phyloP scores from a whole-genome alignment of 441 rosid genomes.

The Capsella rubella region DNA sequence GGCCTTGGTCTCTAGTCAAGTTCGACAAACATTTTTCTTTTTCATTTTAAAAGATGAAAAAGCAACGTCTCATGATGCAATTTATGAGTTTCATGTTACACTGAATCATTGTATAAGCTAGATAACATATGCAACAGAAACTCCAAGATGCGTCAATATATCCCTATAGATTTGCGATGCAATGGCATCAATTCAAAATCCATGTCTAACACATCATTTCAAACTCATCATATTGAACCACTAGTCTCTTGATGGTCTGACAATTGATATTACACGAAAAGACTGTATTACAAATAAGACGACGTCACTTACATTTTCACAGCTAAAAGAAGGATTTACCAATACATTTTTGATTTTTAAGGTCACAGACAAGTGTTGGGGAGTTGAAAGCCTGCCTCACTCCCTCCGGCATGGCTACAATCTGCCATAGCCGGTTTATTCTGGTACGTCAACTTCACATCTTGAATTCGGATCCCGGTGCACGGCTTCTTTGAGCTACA shows the following conservation, averaged over 20 bases:
- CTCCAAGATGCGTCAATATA: background rate
- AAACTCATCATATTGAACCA: too few relatives aligned
- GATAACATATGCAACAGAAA: background rate
- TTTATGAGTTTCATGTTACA: too few relatives aligned
- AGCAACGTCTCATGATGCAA: too few relatives aligned
- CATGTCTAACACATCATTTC: background rate
- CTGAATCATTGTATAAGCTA: too few relatives aligned
- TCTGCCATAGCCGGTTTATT: constrained; percentile 54
- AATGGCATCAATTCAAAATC: background rate
- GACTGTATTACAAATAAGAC: background rate
- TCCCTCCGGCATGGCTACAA: constrained; percentile 69
- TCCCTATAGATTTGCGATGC: background rate
- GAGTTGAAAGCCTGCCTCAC: constrained; percentile 52
- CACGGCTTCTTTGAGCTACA: constrained; percentile 45
- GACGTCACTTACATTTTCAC: background rate
- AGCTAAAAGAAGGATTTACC: background rate
- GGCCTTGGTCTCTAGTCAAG: too few relatives aligned
- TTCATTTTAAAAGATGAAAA: too few relatives aligned
- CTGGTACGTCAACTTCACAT: constrained; percentile 42
- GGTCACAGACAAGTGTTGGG: constrained; percentile 58
- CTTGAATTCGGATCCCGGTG: constrained; percentile 42
- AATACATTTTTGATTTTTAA: background rate
- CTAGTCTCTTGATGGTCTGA: too few relatives aligned
- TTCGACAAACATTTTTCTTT: too few relatives aligned
- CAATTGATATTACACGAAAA: background rate